Evolutionary conservation across 805 yeast species (phyloP), one percentile per base, ranked within the genome.

Genomic region (Cyberlindnera samutprakarnensis): DNA sequence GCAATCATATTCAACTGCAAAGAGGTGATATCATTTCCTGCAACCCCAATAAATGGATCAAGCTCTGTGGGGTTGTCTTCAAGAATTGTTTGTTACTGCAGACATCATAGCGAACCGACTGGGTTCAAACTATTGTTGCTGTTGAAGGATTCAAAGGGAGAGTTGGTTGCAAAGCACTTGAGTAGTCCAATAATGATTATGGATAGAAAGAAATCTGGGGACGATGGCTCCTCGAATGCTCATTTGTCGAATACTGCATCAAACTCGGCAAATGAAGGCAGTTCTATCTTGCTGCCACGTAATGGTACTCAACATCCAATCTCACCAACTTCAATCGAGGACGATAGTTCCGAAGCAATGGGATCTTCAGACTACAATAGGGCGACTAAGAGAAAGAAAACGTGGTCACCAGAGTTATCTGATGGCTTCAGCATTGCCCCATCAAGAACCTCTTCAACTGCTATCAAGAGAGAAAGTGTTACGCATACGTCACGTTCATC

Each of bases 1-100:
- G 95, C 95, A 2, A 72, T 90, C 28, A 81, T 90, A 23, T 85
- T 88, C 66, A 90, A 92, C 59, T 84, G 94, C 58, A 82, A 85
- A 49, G 96, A 90, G 57, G 70, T 92, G 16, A 70, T 86, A 25
- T 73, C 85, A 11, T 72, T 82, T 47, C 83, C 84, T 6, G 65
- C 78, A 18, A 77, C 80, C 19, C 18, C 38, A 8, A 27, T 24
- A 12, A 37, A 51, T n/a, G 43, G 46, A 28, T 53, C 55, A 12
- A 62, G 61, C 27, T 49, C 47, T 22, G 47, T 73, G 14, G 75
- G 69, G 30, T 53, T 76, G 5, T 72, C 74, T 14, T 62, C 95
- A 16, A 73, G 98, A 57, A 75, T 92, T 25, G 90, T 90, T 8
- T 90, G 98, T 57, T 90, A 92, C 55, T 92, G 97, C 60, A 75